Conservation (phyloP, 2,329 filamentous ascomycete genomes). For the Fusarium staphyleae region DNA sequence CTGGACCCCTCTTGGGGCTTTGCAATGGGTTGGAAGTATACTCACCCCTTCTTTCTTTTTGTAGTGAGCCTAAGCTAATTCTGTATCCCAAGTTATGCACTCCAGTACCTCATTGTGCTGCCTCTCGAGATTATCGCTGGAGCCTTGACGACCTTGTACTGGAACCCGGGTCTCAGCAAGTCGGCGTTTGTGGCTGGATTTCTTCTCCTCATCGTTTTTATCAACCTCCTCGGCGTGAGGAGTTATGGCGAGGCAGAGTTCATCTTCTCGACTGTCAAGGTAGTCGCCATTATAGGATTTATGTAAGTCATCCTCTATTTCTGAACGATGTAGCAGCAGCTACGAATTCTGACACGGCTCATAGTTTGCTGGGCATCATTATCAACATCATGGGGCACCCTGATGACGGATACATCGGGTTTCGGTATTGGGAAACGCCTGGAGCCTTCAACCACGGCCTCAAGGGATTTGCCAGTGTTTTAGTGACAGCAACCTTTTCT, state of each 20-base stretch:
- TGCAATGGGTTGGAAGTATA: conserved; percentile 91
- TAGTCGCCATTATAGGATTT: conserved; percentile 84
- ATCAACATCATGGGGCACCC: conserved; percentile 82
- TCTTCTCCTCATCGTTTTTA: conserved; percentile 73
- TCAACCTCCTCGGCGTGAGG: conserved; percentile 88
- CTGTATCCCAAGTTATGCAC: conserved; percentile 68
- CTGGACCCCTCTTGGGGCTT: conserved; percentile 96
- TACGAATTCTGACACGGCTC: conserved; percentile 5
- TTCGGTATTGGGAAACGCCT: conserved; percentile 75
- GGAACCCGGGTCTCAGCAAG: conserved; percentile 69
- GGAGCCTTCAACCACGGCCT: conserved; percentile 84
- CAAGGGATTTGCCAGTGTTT: conserved; percentile 79
- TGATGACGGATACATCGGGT: conserved; percentile 78
- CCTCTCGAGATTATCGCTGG: conserved; percentile 88
- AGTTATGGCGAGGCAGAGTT: conserved; percentile 92
- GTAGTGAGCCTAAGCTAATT: not conserved
- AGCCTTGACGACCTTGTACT: conserved; percentile 82
- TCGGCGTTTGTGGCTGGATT: conserved; percentile 85
- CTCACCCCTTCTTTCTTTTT: conserved; percentile 25
- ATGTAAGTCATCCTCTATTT: conserved; percentile 63
- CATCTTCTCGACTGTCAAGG: conserved; percentile 83
- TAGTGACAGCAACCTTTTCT: conserved; percentile 77
- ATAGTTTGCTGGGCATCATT: conserved; percentile 80
- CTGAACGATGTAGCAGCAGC: not conserved
- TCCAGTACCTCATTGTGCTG: conserved; percentile 85